Percentiles rank a stretch among this genome's conserved stretches.
Evolutionary conservation across 345 rosid species (phyloP).

Genomic region (Acer saccharum): DNA sequence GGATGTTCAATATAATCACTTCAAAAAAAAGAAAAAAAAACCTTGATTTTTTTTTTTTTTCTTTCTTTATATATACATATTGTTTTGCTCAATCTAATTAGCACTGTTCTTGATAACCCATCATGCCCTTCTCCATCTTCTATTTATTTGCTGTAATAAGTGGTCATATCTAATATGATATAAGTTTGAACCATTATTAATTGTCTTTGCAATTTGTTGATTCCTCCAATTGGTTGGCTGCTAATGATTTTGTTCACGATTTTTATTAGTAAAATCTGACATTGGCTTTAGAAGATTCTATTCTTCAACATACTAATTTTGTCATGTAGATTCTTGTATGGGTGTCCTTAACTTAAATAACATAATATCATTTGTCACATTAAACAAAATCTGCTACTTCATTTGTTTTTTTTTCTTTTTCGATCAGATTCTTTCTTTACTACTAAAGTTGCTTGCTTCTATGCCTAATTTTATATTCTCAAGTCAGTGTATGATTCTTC

Average conservation of each 20-base stretch:
- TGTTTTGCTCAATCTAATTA: background rate
- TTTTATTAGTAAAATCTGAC: background rate
- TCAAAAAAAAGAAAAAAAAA: no score
- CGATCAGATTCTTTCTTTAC: no score
- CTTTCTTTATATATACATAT: background rate
- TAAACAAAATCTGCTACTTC: background rate
- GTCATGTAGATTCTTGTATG: background rate
- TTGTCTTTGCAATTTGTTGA: background rate
- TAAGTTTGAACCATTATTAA: background rate
- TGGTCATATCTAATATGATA: no score
- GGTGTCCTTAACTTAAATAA: background rate
- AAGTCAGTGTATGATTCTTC: no score
- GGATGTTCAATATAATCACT: no score
- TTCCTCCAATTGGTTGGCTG: background rate
- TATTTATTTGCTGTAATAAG: no score
- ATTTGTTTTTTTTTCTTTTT: background rate
- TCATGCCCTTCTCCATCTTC: background rate
- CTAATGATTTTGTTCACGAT: background rate
- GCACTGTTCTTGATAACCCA: conserved; percentile 2
- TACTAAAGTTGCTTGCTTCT: no score
- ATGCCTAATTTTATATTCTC: no score
- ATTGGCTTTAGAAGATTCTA: conserved; percentile 15
- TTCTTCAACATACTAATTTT: background rate
- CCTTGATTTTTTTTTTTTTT: background rate
- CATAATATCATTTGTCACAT: background rate